phyloP scores from a whole-genome alignment of 129 eudicot genomes.

The Flaveria sonorensis region DNA sequence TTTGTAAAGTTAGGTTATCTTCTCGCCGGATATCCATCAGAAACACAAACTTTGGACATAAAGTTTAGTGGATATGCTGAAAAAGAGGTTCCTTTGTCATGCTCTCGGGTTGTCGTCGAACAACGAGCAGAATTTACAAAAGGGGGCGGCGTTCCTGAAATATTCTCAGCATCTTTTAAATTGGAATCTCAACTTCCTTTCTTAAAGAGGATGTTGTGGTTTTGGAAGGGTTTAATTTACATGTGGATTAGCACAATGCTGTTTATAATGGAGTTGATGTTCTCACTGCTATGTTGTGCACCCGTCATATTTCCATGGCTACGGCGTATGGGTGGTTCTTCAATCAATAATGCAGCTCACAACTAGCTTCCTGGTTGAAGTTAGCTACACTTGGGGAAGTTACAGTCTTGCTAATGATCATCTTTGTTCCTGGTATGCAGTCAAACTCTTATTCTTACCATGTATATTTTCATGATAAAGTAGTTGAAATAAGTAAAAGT shows the following conservation, averaged over 20 bases:
- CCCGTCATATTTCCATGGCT: constrained; percentile 55
- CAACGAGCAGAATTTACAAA: constrained; percentile 70
- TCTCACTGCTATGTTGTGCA: constrained; percentile 63
- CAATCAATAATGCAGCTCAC: constrained; percentile 5
- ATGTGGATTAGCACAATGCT: constrained; percentile 60
- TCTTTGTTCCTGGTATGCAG: constrained; percentile 31
- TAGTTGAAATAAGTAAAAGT: not conserved
- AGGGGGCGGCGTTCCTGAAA: constrained; percentile 80
- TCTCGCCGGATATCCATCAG: constrained; percentile 72
- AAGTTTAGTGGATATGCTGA: constrained; percentile 61
- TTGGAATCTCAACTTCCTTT: constrained; percentile 78
- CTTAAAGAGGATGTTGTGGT: constrained; percentile 68
- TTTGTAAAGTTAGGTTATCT: constrained; percentile 64
- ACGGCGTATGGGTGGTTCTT: constrained; percentile 40
- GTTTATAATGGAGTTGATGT: constrained; percentile 61
- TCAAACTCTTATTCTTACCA: not conserved
- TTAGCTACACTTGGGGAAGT: constrained; percentile 21
- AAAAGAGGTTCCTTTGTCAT: constrained; percentile 49
- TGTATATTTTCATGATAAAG: not conserved
- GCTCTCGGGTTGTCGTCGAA: constrained; percentile 66
- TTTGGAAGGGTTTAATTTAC: constrained; percentile 67
- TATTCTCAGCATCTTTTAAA: constrained; percentile 60
- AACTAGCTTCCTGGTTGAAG: constrained; percentile 34
- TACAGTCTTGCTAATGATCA: not conserved
- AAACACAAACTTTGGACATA: constrained; percentile 66